phyloP scores from a whole-genome alignment of 192 early-diverging fungal genomes.

The Linnemannia zychae region DNA sequence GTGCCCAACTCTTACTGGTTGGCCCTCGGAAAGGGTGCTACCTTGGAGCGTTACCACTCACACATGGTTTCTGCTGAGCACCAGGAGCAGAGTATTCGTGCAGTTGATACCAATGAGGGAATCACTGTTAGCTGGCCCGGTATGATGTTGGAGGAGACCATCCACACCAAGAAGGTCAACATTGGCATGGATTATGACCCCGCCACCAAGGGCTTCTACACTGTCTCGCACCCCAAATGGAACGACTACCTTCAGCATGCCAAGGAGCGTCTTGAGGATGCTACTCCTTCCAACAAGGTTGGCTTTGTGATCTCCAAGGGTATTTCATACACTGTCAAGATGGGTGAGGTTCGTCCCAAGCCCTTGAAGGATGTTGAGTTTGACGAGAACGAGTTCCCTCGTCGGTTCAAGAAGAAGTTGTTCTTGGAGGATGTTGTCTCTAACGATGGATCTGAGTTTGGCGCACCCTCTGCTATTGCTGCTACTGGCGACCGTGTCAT shows the following conservation, averaged over 20 bases:
- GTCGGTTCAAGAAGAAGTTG: constrained; percentile 27
- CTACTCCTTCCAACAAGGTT: constrained; percentile 14
- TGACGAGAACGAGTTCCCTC: constrained; percentile 32
- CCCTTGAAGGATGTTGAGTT: constrained; percentile 45
- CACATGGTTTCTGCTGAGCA: constrained; percentile 47
- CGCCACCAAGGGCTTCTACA: constrained; percentile 17
- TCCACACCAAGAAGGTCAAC: constrained; percentile 44
- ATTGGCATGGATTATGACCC: constrained; percentile 42
- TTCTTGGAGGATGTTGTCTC: constrained; percentile 46
- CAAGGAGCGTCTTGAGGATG: constrained; percentile 29
- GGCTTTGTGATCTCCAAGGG: constrained; percentile 43
- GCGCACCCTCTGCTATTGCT: constrained; percentile 43
- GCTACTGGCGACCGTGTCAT: constrained; percentile 22
- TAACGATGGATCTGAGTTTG: constrained; percentile 50
- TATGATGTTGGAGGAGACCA: constrained; percentile 50
- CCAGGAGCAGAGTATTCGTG: constrained; percentile 36
- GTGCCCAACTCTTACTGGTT: constrained; percentile 33
- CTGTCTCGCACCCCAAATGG: constrained; percentile 43
- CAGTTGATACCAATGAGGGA: constrained; percentile 31
- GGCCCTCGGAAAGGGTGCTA: constrained; percentile 41
- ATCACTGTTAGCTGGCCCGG: constrained; percentile 42
- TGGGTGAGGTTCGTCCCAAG: constrained; percentile 52
- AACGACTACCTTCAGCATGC: constrained; percentile 37
- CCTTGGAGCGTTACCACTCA: constrained; percentile 37
- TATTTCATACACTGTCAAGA: constrained; percentile 32